Percentiles rank a stretch among this genome's conserved stretches.
Conservation (phyloP, 108 stramenopile species). For the Bacterosira constricta region DNA sequence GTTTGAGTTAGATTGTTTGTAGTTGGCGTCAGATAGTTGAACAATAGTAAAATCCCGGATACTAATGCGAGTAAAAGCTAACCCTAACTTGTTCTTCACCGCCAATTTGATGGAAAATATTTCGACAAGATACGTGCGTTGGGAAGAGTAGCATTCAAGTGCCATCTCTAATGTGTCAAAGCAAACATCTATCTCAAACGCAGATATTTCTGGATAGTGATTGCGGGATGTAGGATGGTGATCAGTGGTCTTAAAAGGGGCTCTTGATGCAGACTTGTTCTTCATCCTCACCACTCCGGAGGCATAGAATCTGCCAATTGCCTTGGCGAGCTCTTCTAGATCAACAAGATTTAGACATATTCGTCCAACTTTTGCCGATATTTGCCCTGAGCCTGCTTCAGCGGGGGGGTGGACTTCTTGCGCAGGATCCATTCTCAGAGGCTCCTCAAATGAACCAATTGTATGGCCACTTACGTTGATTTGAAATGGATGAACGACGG, state of each 20-base stretch:
- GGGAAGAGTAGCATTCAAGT: constrained; percentile 68
- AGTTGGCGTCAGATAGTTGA: constrained; percentile 23
- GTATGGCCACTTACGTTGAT: constrained; percentile 33
- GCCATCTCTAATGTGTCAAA: constrained; percentile 75
- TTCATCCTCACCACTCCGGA: constrained; percentile 20
- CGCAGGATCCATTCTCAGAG: background rate
- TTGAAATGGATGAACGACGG: constrained; percentile 68
- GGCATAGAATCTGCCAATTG: constrained; percentile 25
- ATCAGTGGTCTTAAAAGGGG: background rate
- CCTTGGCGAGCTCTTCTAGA: constrained; percentile 51
- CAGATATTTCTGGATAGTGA: constrained; percentile 1
- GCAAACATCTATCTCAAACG: constrained; percentile 37
- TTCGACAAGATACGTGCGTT: constrained; percentile 22
- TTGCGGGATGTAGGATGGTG: background rate
- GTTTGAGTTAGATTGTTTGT: background rate
- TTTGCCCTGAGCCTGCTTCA: constrained; percentile 10
- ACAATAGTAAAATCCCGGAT: constrained; percentile 21
- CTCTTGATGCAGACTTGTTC: background rate
- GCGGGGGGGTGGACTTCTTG: background rate
- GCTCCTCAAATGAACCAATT: constrained; percentile 14
- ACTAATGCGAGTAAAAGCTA: constrained; percentile 23
- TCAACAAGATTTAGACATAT: constrained; percentile 77
- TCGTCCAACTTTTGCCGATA: constrained; percentile 50
- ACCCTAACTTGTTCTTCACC: constrained; percentile 15
- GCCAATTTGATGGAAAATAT: constrained; percentile 13